Evolutionary conservation across 345 rosid genomes (phyloP), one percentile per base, ranked within the genome.

Genomic region (Pistacia integerrima): DNA sequence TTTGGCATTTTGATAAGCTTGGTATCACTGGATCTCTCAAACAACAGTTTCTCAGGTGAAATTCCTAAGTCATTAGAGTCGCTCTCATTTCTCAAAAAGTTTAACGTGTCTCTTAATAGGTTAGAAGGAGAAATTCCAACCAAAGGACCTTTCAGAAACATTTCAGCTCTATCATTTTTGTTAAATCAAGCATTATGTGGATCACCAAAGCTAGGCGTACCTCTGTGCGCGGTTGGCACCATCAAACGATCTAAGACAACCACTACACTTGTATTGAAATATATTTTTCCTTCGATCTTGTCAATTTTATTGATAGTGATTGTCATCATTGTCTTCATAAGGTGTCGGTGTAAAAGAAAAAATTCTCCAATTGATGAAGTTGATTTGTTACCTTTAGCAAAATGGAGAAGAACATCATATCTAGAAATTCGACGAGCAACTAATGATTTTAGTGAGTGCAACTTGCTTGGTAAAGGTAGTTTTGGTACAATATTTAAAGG

Each of bases 31-130:
- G 67, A 64, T 41, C 69, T 65, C 51, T 72, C 80, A 74, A 44
- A 4, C 8, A 63, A 63, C 28, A 22, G 18, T 65, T 25, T 65
- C n/a, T 36, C 49, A 2, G 69, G 69, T 5, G 51, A 4, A 2
- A 80, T 80, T 56, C 83, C 83, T 36, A 73, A 77, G 11, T 81
- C 84, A 13, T 38, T 81, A 52, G 69, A 38, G 5, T 25, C 28
- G n/a, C 69, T 54, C n/a, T 13, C n/a, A 11, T 54, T 0, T 17
- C n/a, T 54, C 58, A 54, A 54, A 54, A 17, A 13, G 4, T 54
- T 54, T 13, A 57, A 57, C 14, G n/a, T 18, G 4, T 57, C 61
- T 18, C 10, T n/a, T 4, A 67, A 67, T 46, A 5, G 10, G 4
- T 46, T 67, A 46, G 35, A 67, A 1, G 56, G 56, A 46, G 56